A percentile compares a stretch with the other conserved stretches of the same genome.
Conservation (phyloP, 2,329 filamentous ascomycete species). For the Pseudocercospora musae region DNA sequence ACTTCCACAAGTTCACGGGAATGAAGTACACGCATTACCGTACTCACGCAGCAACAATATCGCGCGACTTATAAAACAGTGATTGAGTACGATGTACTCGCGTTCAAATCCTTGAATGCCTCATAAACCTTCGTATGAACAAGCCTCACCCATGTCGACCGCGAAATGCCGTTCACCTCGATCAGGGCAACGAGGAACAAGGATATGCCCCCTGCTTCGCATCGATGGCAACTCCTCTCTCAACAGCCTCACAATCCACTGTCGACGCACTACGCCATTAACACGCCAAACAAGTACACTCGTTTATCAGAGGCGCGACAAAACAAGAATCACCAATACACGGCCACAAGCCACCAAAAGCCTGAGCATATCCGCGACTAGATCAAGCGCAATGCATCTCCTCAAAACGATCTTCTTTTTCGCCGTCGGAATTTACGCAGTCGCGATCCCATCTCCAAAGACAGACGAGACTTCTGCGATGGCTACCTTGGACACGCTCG, state of each 20-base stretch:
- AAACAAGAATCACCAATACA: too few species aligned
- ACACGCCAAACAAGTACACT: neutral
- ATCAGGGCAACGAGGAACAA: neutral
- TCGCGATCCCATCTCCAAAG: neutral
- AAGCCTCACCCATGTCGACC: neutral
- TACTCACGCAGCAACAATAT: neutral
- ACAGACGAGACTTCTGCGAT: neutral
- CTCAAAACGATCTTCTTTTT: neutral
- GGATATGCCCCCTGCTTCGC: neutral
- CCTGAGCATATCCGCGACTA: neutral
- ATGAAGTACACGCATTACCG: neutral
- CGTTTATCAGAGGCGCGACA: neutral
- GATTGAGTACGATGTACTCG: neutral
- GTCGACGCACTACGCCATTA: neutral
- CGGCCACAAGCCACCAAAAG: neutral
- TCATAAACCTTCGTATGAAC: neutral
- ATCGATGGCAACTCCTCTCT: neutral
- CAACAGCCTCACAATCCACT: neutral
- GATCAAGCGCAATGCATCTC: neutral
- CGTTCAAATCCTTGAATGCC: neutral
- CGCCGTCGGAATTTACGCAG: neutral
- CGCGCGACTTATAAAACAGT: neutral
- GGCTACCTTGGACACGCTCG: neutral
- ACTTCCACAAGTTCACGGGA: neutral
- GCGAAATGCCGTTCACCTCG: neutral